Percentiles rank a stretch among this genome's conserved stretches.
These are phyloP conservation scores for Roridomyces roridus DNA, from an alignment of 768 basidiomycete genomes.

Conservation along the genomic window DNA sequence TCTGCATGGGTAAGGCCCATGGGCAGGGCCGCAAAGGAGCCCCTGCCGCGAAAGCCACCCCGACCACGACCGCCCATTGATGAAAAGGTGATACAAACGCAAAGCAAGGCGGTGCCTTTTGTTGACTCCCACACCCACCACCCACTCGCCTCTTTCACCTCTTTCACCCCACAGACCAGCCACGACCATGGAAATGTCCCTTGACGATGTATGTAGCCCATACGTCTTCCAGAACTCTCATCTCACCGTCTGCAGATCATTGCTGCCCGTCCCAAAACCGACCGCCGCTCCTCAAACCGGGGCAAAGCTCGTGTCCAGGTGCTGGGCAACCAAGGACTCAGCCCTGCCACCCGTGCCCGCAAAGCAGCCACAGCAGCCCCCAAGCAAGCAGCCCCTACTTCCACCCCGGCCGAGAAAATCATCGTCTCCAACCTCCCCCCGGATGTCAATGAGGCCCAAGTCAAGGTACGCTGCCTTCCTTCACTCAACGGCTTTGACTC, in stretches of 20 bases:
- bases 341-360: slow-evolving; percentile 60
- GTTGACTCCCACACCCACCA: neutral
- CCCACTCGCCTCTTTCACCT: neutral
- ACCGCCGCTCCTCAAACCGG: slow-evolving; percentile 50
- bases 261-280: slow-evolving; percentile 60
- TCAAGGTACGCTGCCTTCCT: slow-evolving; percentile 68
- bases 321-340: slow-evolving; percentile 58
- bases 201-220: slow-evolving; percentile 70
- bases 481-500: neutral
- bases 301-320: slow-evolving; percentile 60
- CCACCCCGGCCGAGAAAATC: slow-evolving; percentile 79
- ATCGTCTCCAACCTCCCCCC: slow-evolving; percentile 93
- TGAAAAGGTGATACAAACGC: slow-evolving; percentile 52
- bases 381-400: slow-evolving; percentile 44
- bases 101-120: neutral
- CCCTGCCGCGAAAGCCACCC: slow-evolving; percentile 54
- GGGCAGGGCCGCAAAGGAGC: slow-evolving; percentile 55
- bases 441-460: slow-evolving; percentile 93
- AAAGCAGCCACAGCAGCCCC: slow-evolving; percentile 50
- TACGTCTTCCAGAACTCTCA: slow-evolving; percentile 26
- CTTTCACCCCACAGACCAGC: slow-evolving; percentile 26
- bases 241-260: slow-evolving; percentile 62
- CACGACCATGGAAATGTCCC: slow-evolving; percentile 76
- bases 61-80: slow-evolving; percentile 61
- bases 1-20: slow-evolving; percentile 86